These are phyloP conservation scores for Zasmidium citrigriseum DNA, from an alignment of 2,329 filamentous ascomycete genomes.

Conservation along the genomic window DNA sequence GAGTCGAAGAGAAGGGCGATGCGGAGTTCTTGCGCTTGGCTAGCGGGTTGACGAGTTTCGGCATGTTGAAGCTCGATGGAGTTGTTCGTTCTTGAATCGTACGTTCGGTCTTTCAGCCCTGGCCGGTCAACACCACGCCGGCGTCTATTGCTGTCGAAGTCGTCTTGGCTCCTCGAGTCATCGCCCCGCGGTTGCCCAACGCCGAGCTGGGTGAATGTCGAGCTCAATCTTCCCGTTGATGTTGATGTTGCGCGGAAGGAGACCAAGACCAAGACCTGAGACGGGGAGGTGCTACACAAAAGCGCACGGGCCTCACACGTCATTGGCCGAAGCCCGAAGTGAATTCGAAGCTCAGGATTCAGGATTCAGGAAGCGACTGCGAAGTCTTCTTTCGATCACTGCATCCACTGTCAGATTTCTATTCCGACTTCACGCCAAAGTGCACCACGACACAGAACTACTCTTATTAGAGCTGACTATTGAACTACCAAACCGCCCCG, in stretches of 20 bases:
- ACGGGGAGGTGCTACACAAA: neutral
- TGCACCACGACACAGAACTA: too few species aligned
- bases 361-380: too few species aligned
- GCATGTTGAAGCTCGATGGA: conserved; percentile 25
- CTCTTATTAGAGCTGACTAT: too few species aligned
- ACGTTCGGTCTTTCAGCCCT: conserved; percentile 9
- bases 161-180: conserved; percentile 2
- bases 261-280: neutral
- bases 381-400: too few species aligned
- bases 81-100: conserved; percentile 18
- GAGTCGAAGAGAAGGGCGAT: conserved; percentile 40
- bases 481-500: too few species aligned
- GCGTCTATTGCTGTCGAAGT: neutral
- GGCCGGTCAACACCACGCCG: conserved; percentile 2
- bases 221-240: neutral
- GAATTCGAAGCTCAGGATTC: too few species aligned
- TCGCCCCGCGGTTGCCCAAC: neutral
- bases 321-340: too few species aligned
- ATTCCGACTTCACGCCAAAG: too few species aligned
- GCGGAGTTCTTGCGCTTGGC: conserved; percentile 41
- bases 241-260: neutral
- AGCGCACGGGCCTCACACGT: neutral
- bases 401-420: too few species aligned
- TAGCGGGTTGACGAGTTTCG: conserved; percentile 29
- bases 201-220: neutral